phyloP scores from a whole-genome alignment of 2,329 filamentous ascomycete species.

The Zymoseptoria crescenta region DNA sequence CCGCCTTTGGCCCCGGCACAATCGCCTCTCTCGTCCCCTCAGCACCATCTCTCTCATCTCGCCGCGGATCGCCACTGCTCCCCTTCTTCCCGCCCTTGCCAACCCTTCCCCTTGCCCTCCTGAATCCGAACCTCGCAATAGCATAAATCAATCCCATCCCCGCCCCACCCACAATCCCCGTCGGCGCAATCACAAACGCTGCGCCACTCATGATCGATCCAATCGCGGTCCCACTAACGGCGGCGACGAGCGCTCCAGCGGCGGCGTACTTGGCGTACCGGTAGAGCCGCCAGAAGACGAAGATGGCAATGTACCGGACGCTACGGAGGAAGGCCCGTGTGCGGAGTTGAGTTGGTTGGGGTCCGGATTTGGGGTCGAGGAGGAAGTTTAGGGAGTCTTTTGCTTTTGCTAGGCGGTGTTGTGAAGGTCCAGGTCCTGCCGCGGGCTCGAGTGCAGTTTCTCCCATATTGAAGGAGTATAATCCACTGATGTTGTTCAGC shows the following conservation, averaged over 20 bases:
- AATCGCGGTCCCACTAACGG: conserved; percentile 32
- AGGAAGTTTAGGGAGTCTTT: conserved; percentile 31
- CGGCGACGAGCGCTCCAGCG: conserved; percentile 34
- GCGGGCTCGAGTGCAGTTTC: neutral
- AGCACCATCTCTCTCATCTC: conserved; percentile 19
- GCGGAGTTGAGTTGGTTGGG: conserved; percentile 29
- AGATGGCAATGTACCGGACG: conserved; percentile 32
- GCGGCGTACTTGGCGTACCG: conserved; percentile 39
- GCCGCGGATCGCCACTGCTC: conserved; percentile 16
- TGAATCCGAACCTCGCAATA: conserved; percentile 30
- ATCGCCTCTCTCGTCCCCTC: conserved; percentile 10
- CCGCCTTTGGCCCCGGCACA: conserved; percentile 1
- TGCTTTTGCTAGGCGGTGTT: conserved; percentile 11
- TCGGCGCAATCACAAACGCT: conserved; percentile 37
- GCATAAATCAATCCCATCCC: conserved; percentile 34
- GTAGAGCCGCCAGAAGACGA: conserved; percentile 37
- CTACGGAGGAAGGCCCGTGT: conserved; percentile 34
- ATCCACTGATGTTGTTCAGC: neutral
- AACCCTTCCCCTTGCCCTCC: conserved; percentile 28
- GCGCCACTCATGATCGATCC: conserved; percentile 32
- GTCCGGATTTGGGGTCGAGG: conserved; percentile 27
- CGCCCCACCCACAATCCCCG: conserved; percentile 33
- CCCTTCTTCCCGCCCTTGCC: conserved; percentile 17
- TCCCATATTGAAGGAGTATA: neutral
- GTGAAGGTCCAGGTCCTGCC: neutral